phyloP scores from a whole-genome alignment of 2,329 filamentous ascomycete genomes.

The Rutstroemia sp. region DNA sequence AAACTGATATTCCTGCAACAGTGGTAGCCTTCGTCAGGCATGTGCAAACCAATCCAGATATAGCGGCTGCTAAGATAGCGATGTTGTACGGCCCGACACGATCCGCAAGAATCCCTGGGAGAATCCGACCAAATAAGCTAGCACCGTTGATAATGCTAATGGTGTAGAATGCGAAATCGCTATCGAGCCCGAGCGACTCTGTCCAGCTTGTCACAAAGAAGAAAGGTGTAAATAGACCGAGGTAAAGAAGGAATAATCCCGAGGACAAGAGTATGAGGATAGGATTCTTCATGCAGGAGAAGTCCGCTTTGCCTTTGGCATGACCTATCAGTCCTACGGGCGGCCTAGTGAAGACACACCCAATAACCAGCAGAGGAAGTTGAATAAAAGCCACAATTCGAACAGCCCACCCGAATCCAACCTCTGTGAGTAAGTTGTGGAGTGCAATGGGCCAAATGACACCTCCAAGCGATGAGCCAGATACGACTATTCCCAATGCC shows the following conservation, averaged over 20 bases:
- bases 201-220: slow-evolving; percentile 38
- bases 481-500: slow-evolving; percentile 20
- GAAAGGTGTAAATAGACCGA: slow-evolving; percentile 44
- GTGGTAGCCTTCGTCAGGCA: slow-evolving; percentile 5
- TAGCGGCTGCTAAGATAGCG: neutral
- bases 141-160: slow-evolving; percentile 39
- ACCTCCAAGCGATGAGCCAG: slow-evolving; percentile 30
- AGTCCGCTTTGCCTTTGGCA: slow-evolving; percentile 11
- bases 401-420: slow-evolving; percentile 27
- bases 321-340: neutral
- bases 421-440: slow-evolving; percentile 22
- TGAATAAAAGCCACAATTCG: slow-evolving; percentile 20
- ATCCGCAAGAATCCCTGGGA: neutral
- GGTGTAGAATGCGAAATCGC: slow-evolving; percentile 40
- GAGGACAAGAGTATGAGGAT: slow-evolving; percentile 16
- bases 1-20: neutral
- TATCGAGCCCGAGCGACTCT: slow-evolving; percentile 37
- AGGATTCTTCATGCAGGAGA: slow-evolving; percentile 13
- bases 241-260: slow-evolving; percentile 18
- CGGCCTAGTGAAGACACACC: slow-evolving; percentile 9
- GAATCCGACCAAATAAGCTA: neutral
- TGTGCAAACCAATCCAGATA: neutral
- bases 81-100: slow-evolving; percentile 13
- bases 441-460: slow-evolving; percentile 31
- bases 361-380: slow-evolving; percentile 15